Conservation (phyloP, 2,329 filamentous ascomycete genomes). For the Cladosporium sp. region DNA sequence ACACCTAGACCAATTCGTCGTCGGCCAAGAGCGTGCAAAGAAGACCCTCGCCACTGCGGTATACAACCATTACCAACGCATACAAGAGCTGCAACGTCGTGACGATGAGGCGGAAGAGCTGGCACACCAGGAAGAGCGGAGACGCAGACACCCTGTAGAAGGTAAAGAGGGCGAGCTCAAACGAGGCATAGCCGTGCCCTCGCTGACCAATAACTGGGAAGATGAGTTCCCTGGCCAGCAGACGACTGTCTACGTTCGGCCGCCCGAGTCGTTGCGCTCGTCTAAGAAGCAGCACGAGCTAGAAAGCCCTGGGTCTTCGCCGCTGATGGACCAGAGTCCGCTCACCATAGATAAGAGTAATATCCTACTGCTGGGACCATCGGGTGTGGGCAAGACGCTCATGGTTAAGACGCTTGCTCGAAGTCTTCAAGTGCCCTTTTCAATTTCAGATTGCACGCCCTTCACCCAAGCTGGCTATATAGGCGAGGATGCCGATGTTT, state of each 20-base stretch:
- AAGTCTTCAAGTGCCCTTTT: conserved; percentile 91
- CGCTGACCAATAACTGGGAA: conserved; percentile 40
- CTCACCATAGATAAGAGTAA: conserved; percentile 95
- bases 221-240: conserved; percentile 66
- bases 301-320: conserved; percentile 31
- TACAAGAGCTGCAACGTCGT: conserved; percentile 72
- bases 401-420: conserved; percentile 91
- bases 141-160: conserved; percentile 77
- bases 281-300: conserved; percentile 24
- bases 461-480: conserved; percentile 98
- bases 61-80: conserved; percentile 93
- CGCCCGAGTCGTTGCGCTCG: conserved; percentile 18
- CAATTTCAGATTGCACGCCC: conserved; percentile 92
- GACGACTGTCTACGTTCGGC: conserved; percentile 44
- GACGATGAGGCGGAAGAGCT: conserved; percentile 77
- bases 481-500: conserved; percentile 95
- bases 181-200: conserved; percentile 35
- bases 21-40: conserved; percentile 92
- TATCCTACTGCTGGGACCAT: conserved; percentile 84
- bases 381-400: conserved; percentile 93
- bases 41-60: conserved; percentile 90
- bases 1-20: conserved; percentile 92
- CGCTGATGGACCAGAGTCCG: conserved; percentile 56
- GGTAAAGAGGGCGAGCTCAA: conserved; percentile 51
- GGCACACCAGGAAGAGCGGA: conserved; percentile 68